phyloP scores from a whole-genome alignment of 2,329 filamentous ascomycete species.

The Pseudogymnoascus sp. region DNA sequence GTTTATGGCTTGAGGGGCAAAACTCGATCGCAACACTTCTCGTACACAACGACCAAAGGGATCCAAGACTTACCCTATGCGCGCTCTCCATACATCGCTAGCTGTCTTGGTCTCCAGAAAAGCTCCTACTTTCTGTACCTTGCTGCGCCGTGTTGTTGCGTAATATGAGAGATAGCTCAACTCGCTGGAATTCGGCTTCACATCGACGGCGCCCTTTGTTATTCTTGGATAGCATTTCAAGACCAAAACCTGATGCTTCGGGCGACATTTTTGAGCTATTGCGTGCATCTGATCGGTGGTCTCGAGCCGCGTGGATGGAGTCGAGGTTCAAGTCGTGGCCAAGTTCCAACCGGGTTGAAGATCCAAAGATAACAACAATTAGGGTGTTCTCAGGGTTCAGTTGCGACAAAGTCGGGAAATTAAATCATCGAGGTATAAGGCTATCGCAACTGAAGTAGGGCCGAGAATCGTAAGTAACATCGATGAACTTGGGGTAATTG shows the following conservation, averaged over 20 bases:
- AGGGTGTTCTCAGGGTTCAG: slow-evolving; percentile 1
- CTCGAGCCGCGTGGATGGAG: not conserved
- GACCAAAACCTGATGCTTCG: slow-evolving; percentile 93
- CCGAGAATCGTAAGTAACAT: not conserved
- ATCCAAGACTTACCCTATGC: slow-evolving; percentile 63
- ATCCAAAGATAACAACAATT: not conserved
- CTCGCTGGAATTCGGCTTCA: slow-evolving; percentile 94
- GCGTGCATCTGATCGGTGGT: slow-evolving; percentile 44
- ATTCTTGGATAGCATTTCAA: slow-evolving; percentile 94
- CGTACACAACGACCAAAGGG: not conserved
- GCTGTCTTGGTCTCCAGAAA: slow-evolving; percentile 93
- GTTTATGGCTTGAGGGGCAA: not conserved
- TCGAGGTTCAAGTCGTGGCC: not conserved
- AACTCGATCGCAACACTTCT: slow-evolving; percentile 16
- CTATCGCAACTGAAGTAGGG: not conserved
- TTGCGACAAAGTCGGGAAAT: slow-evolving; percentile 4
- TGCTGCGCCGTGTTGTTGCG: slow-evolving; percentile 85
- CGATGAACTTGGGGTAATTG: not conserved
- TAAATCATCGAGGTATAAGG: not conserved
- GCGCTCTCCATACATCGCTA: slow-evolving; percentile 79
- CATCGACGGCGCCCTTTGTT: slow-evolving; percentile 82
- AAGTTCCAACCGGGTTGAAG: not conserved
- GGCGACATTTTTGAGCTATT: slow-evolving; percentile 63
- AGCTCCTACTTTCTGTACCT: slow-evolving; percentile 89
- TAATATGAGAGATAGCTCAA: slow-evolving; percentile 96